Conservation (phyloP, 768 basidiomycete species). For the Steccherinum ochraceum region DNA sequence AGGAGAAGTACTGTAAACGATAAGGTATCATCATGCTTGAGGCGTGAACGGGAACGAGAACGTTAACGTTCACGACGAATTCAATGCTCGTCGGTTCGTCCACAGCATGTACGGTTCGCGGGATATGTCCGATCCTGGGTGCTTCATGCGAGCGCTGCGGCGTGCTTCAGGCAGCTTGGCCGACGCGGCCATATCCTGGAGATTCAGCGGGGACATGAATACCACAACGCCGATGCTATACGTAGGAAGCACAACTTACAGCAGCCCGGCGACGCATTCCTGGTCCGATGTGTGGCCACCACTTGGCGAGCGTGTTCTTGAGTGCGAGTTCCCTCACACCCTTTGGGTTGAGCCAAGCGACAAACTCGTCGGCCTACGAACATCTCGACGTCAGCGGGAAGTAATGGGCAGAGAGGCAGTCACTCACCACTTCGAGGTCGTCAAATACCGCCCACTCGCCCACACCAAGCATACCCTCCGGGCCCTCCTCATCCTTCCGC, state of each 20-base stretch:
- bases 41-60: not conserved
- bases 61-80: slow-evolving; percentile 19
- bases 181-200: slow-evolving; percentile 61
- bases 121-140: slow-evolving; percentile 52
- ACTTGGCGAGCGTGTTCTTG: slow-evolving; percentile 70
- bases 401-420: not conserved
- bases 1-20: too few relatives aligned
- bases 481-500: slow-evolving; percentile 74
- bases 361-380: slow-evolving; percentile 70
- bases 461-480: slow-evolving; percentile 60
- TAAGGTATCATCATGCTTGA: slow-evolving; percentile 1
- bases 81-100: slow-evolving; percentile 72
- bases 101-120: slow-evolving; percentile 87
- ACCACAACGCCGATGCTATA: slow-evolving; percentile 14
- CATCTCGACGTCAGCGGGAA: slow-evolving; percentile 5
- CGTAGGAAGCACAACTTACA: slow-evolving; percentile 38
- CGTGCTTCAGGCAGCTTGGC: slow-evolving; percentile 75
- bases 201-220: slow-evolving; percentile 2
- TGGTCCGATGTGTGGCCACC: slow-evolving; percentile 77
- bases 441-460: slow-evolving; percentile 92
- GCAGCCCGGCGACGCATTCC: slow-evolving; percentile 72
- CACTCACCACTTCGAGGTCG: slow-evolving; percentile 77
- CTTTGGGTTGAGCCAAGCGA: slow-evolving; percentile 88
- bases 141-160: slow-evolving; percentile 63
- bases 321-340: slow-evolving; percentile 83